Base-by-base conservation (phyloP, 2,329 filamentous ascomycete genomes). In the Colletotrichum melonis region DNA sequence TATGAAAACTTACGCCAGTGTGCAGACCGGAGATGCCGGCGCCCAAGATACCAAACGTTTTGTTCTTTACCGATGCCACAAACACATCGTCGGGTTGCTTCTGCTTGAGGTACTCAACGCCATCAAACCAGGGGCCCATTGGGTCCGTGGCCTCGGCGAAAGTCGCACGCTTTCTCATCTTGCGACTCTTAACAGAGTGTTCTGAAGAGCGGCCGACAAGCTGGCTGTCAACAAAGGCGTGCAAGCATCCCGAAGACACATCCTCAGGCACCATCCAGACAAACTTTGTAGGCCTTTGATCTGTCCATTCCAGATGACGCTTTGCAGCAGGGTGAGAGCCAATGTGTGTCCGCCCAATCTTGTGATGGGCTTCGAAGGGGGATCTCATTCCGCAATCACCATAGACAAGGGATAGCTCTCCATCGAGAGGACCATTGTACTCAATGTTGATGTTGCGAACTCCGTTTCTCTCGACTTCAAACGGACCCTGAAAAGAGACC, bases 21-120 rank as follows among this genome's bases (percentile, higher is more conserved):
- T 74, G 74, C 56, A 75, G 76, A 0, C 79, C 79, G 26, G 80
- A 79, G 70, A 86, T 83, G 5, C 84, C 84, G 5, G 80, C 83
- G 0, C 84, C 83, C 2, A 85, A 22, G 14, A 85, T 84, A 11
- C 74, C 77, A 57, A 80, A 76, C 1, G 74, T 75, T 69, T 79
- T 79, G 14, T 76, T 76, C 58, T 79, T 79, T 9, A 75, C 70
- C 0, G 77, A 68, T 2, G 75, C 49, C 7, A 78, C 77, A n/a
- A 78, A 77, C 0, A 65, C 22, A 2, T 78, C 74, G 26, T 76
- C 75, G 0, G 77, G 75, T 4, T 79, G 76, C 54, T 78, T 79
- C 22, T 78, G 73, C 16, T 78, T 74, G 8, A 79, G 72, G 35
- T 79, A 79, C 0, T 74, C 66, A 9, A 79, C 77, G 1, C 78